Percentiles rank a stretch among this genome's conserved stretches.
Evolutionary conservation across 805 yeast genomes (phyloP).

Genomic region (Lipomyces mesembrius): DNA sequence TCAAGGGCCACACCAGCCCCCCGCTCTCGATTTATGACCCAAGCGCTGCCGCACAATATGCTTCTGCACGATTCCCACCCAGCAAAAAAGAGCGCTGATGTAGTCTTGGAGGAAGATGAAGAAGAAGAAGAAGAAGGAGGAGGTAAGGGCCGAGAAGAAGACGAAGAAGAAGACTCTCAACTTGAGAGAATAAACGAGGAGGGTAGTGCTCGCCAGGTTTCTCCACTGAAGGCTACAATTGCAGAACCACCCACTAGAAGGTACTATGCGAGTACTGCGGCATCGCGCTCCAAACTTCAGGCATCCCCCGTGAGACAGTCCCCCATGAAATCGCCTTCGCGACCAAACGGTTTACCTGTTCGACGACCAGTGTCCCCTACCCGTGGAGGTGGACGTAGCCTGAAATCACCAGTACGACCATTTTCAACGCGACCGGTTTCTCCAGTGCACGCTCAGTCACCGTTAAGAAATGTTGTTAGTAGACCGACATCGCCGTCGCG

Average conservation of each 20-base stretch:
- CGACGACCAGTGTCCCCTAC: slow-evolving; percentile 9
- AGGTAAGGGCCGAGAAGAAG: background rate
- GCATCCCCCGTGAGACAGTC: slow-evolving; percentile 10
- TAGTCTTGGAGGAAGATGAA: slow-evolving; percentile 14
- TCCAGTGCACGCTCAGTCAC: slow-evolving; percentile 19
- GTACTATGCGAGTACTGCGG: slow-evolving; percentile 25
- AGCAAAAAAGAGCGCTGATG: slow-evolving; percentile 6
- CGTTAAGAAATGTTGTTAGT: slow-evolving; percentile 15
- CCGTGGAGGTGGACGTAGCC: background rate
- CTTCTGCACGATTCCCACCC: background rate
- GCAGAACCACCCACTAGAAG: background rate
- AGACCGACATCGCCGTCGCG: slow-evolving; percentile 21
- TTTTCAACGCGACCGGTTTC: slow-evolving; percentile 18
- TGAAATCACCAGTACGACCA: slow-evolving; percentile 1
- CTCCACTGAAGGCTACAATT: background rate
- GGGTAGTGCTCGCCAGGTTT: background rate
- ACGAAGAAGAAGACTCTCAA: background rate
- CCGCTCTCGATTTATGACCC: slow-evolving; percentile 15
- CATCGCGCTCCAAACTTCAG: slow-evolving; percentile 27
- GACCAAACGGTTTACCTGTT: background rate
- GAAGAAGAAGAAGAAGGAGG: slow-evolving; percentile 9
- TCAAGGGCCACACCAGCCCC: slow-evolving; percentile 35
- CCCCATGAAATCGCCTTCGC: slow-evolving; percentile 6
- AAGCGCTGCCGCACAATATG: slow-evolving; percentile 1
- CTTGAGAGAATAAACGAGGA: slow-evolving; percentile 1